Conservation (phyloP, 768 basidiomycete genomes). For the Amanita rubescens region DNA sequence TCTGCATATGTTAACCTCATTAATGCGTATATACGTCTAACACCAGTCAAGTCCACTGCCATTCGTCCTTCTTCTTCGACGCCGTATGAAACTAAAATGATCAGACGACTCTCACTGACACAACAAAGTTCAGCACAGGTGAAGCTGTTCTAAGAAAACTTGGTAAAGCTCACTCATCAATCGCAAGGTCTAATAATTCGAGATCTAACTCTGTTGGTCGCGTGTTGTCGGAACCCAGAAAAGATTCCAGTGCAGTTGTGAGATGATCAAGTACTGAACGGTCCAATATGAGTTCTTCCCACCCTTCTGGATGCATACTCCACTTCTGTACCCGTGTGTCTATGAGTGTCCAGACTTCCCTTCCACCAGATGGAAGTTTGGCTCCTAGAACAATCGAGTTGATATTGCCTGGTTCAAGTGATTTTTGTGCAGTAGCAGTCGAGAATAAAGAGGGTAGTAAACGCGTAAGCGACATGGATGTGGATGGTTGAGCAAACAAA, state of each 20-base stretch:
- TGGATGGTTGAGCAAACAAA: slow-evolving; percentile 50
- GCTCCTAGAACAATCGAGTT: slow-evolving; percentile 52
- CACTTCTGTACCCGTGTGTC: slow-evolving; percentile 66
- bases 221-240: slow-evolving; percentile 34
- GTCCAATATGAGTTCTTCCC: slow-evolving; percentile 59
- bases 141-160: not conserved
- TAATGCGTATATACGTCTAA: slow-evolving; percentile 62
- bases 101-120: slow-evolving; percentile 42
- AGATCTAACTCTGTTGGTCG: slow-evolving; percentile 40
- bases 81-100: slow-evolving; percentile 62
- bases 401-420: slow-evolving; percentile 51
- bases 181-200: slow-evolving; percentile 63
- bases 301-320: slow-evolving; percentile 59
- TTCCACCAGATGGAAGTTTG: slow-evolving; percentile 33
- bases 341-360: slow-evolving; percentile 61
- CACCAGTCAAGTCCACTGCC: slow-evolving; percentile 31
- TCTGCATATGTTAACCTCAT: slow-evolving; percentile 38
- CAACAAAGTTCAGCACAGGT: not conserved
- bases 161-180: slow-evolving; percentile 41
- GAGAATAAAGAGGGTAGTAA: slow-evolving; percentile 36
- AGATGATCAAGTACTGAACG: slow-evolving; percentile 46
- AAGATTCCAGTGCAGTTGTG: slow-evolving; percentile 37
- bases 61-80: slow-evolving; percentile 35
- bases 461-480: slow-evolving; percentile 34
- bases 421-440: slow-evolving; percentile 31